These are phyloP conservation scores for Lactifluus volemus DNA, from an alignment of 768 basidiomycete species.

Conservation along the genomic window DNA sequence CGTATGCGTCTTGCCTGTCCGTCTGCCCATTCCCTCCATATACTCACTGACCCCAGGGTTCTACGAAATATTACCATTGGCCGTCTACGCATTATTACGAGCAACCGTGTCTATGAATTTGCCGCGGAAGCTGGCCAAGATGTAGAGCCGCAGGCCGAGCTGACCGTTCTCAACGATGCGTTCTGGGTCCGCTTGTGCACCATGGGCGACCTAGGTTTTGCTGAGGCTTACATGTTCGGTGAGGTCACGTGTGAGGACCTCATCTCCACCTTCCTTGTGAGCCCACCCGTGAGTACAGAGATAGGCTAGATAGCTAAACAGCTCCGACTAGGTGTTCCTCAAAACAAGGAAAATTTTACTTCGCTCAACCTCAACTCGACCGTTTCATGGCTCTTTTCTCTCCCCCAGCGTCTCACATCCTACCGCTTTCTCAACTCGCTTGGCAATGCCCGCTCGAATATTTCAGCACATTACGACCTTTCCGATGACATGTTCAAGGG, in stretches of 20 bases:
- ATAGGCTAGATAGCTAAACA: not conserved
- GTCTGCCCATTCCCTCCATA: not conserved
- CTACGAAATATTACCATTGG: not conserved
- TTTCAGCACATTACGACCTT: constrained; percentile 33
- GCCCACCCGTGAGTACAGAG: not conserved
- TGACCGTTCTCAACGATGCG: constrained; percentile 14
- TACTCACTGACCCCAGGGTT: not conserved
- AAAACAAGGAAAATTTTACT: constrained; percentile 9
- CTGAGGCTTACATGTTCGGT: constrained; percentile 22
- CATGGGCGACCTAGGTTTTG: constrained; percentile 17
- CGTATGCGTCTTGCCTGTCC: not conserved
- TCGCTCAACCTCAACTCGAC: constrained; percentile 17
- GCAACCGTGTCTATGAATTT: not conserved
- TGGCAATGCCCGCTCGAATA: constrained; percentile 18
- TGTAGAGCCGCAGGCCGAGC: not conserved
- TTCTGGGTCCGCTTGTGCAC: constrained; percentile 18
- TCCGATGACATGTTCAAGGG: constrained; percentile 34
- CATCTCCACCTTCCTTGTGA: constrained; percentile 10
- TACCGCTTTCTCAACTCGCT: constrained; percentile 12
- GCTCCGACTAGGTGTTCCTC: not conserved
- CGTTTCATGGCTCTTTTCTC: constrained; percentile 8
- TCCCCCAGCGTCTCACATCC: constrained; percentile 1
- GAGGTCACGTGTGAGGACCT: constrained; percentile 19
- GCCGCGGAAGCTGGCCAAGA: not conserved
- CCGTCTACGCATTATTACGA: not conserved